These are phyloP conservation scores for Pyropia yezoensis DNA, from an alignment of 23 red algal species.

Conservation along the genomic window DNA sequence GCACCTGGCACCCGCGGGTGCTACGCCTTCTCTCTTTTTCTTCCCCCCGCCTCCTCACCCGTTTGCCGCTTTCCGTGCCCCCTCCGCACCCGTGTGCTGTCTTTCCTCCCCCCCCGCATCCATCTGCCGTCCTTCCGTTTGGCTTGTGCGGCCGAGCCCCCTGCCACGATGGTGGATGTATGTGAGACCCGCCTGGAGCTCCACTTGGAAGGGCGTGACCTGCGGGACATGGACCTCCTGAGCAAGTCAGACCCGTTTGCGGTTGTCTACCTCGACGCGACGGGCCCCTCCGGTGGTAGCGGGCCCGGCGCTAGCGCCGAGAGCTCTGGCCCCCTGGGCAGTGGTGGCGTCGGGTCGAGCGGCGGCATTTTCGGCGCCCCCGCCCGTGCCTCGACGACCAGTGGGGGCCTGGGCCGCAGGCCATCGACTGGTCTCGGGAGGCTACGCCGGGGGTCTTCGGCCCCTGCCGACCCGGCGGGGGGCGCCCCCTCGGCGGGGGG, in stretches of 20 bases:
- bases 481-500: not conserved
- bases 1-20: no score
- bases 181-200: slow-evolving; percentile 47
- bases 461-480: not conserved
- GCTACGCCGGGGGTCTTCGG: not conserved
- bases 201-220: slow-evolving; percentile 27
- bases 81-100: no score
- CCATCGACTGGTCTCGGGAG: no score
- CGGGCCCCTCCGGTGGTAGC: not conserved
- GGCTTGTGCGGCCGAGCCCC: no score
- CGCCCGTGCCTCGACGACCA: not conserved
- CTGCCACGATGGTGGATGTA: slow-evolving; percentile 3
- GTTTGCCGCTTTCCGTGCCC: no score
- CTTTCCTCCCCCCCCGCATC: no score
- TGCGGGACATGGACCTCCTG: slow-evolving; percentile 54
- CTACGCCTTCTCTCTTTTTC: no score
- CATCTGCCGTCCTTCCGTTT: no score
- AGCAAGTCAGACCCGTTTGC: slow-evolving; percentile 56
- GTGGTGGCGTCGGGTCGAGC: no score
- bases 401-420: not conserved
- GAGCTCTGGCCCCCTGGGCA: no score
- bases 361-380: not conserved
- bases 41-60: no score
- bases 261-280: slow-evolving; percentile 34
- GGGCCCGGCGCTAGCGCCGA: no score